phyloP scores from a whole-genome alignment of 257 asterid genomes.

The Solanum virginianum region DNA sequence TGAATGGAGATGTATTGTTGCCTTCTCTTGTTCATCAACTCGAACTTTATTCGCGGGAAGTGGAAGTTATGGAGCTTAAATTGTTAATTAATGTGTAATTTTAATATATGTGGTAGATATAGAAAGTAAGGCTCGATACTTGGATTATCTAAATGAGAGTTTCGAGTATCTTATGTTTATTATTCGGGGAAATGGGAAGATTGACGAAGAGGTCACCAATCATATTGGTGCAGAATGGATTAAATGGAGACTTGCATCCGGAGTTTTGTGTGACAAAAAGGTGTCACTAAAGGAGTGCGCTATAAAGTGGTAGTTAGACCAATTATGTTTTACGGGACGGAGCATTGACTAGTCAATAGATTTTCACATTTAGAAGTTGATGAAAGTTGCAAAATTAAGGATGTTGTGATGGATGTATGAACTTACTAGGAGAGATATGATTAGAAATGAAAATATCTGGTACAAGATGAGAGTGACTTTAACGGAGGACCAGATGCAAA shows the following conservation, averaged over 20 bases:
- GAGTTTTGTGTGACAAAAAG: background rate
- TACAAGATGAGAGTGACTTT: background rate
- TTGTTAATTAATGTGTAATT: background rate
- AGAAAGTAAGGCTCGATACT: background rate
- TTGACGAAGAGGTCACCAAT: background rate
- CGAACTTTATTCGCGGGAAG: too few relatives aligned
- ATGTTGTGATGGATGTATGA: background rate
- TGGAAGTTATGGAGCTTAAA: background rate
- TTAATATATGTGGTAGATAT: background rate
- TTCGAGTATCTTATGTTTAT: too few relatives aligned
- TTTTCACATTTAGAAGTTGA: background rate
- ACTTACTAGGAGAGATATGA: background rate
- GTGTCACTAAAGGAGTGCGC: background rate
- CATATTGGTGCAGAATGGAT: background rate
- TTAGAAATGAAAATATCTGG: background rate
- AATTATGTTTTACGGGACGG: background rate
- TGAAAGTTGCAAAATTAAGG: background rate
- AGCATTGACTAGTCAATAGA: background rate
- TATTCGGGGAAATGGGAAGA: background rate
- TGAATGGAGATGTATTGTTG: background rate
- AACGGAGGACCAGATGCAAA: background rate
- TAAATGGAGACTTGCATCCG: background rate
- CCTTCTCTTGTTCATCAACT: background rate
- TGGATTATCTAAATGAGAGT: too few relatives aligned
- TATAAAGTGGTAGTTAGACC: background rate